These are phyloP conservation scores for Mycena galericulata DNA, from an alignment of 768 basidiomycete species.

Conservation along the genomic window DNA sequence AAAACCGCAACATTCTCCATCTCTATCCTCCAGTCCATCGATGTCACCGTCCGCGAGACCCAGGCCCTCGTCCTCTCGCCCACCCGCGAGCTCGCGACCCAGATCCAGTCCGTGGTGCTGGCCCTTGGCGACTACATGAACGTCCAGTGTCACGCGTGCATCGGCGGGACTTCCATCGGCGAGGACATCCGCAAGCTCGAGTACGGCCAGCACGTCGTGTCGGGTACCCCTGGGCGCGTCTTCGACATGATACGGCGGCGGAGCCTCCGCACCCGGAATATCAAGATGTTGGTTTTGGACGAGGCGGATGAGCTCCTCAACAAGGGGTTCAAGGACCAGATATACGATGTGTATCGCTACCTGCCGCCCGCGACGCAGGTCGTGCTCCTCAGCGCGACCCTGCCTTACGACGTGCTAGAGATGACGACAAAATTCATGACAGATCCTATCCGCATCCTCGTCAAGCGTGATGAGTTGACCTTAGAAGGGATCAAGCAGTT, in stretches of 20 bases:
- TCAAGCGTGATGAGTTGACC: slow-evolving; percentile 99
- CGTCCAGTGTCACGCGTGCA: slow-evolving; percentile 98
- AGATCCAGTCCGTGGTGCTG: slow-evolving; percentile 97
- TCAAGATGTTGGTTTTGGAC: slow-evolving; percentile 97
- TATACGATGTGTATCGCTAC: slow-evolving; percentile 98
- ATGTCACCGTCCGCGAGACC: slow-evolving; percentile 92
- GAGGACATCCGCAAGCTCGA: slow-evolving; percentile 98
- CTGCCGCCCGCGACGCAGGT: slow-evolving; percentile 98
- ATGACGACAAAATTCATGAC: slow-evolving; percentile 99
- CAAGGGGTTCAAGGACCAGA: slow-evolving; percentile 99
- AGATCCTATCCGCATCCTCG: slow-evolving; percentile 96
- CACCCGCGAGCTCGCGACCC: slow-evolving; percentile 98
- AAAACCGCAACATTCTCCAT: slow-evolving; percentile 99
- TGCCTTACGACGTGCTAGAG: slow-evolving; percentile 97
- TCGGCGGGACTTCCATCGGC: slow-evolving; percentile 96
- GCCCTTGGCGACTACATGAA: slow-evolving; percentile 99
- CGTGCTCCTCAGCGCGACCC: slow-evolving; percentile 93
- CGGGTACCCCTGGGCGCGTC: slow-evolving; percentile 96
- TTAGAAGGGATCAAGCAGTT: slow-evolving; percentile 97
- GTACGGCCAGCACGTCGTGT: slow-evolving; percentile 97
- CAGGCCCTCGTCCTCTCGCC: slow-evolving; percentile 97
- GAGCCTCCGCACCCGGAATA: slow-evolving; percentile 92
- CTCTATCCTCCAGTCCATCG: slow-evolving; percentile 97
- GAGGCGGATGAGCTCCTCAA: slow-evolving; percentile 97
- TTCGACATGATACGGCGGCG: slow-evolving; percentile 99